Evolutionary conservation across 208 protist species (phyloP), one percentile per base, ranked within the genome.

Genomic region (Wallacemonas rigidus): DNA sequence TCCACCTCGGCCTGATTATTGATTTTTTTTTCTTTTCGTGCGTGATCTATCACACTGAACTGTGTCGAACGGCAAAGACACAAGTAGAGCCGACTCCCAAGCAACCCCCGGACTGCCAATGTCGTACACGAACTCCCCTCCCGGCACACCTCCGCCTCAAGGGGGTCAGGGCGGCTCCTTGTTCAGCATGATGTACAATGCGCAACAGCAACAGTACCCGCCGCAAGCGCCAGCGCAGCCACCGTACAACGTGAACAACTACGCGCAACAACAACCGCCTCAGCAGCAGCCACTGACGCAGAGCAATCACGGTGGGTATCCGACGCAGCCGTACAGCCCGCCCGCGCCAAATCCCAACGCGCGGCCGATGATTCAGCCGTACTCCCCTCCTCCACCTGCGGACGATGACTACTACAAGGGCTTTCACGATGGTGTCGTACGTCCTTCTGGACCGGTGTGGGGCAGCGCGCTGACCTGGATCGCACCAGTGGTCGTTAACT

Each of bases 371-470:
- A 5, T 44, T 11, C 74, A 73, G 41, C 78, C 67, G 11, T 43
- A 48, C 47, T 51, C 54, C 14, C 65, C 63, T 35, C 56, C 67
- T 2, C 71, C 75, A 12, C 65, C 67, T 44, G 67, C 85, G 67
- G 86, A 95, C 67, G 86, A 88, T 44, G 89, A 97, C 67, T 97
- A 95, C 68, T 94, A 90, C 80, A 93, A 94, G 57, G 93, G 93
- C 17, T 97, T 97, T 77, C 89, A 97, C 71, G 93, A 97, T 41
- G 90, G 90, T 58, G 87, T 95, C 14, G 80, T 95, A 74, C 86
- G 85, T 36, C 85, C 87, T 0, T 87, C 82, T 1, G 85, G 85
- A 1, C 82, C 86, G 17, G 74, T 92, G 36, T 85, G 86, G 76
- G 90, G 91, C 47, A 94, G 79, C 57, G 87, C 82, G 9, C 73